Evolutionary conservation across 2,329 filamentous ascomycete genomes (phyloP).

Genomic region (Drechslerella stenobrocha): DNA sequence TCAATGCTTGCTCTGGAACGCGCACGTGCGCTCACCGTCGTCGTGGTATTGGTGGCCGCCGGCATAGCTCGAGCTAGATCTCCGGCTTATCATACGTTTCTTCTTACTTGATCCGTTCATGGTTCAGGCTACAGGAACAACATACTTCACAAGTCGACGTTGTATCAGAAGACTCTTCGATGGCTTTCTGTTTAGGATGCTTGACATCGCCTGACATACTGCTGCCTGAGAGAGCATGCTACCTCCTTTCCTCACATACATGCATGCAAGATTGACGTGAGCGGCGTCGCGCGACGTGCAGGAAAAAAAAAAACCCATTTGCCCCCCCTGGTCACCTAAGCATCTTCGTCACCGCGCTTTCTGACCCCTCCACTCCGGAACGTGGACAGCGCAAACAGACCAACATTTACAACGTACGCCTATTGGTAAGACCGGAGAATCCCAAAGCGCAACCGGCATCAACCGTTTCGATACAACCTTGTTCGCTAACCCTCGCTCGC

Average conservation of each 20-base stretch:
- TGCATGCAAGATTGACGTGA: slow-evolving; percentile 5
- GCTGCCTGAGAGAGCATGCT: not conserved
- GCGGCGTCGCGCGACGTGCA: slow-evolving; percentile 1
- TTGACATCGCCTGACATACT: slow-evolving; percentile 3
- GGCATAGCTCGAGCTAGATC: too few species aligned
- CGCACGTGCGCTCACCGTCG: too few species aligned
- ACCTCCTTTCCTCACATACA: not conserved
- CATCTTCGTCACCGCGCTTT: not conserved
- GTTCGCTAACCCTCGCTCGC: not conserved
- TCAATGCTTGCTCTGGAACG: too few species aligned
- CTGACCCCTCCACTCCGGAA: too few species aligned
- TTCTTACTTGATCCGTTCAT: not conserved
- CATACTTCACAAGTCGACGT: not conserved
- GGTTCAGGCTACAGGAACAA: not conserved
- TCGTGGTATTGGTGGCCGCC: too few species aligned
- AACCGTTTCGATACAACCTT: not conserved
- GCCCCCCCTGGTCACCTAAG: not conserved
- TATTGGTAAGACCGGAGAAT: too few species aligned
- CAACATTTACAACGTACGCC: too few species aligned
- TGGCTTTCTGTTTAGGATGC: not conserved
- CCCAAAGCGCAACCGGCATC: not conserved
- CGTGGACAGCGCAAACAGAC: too few species aligned
- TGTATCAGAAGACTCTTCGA: not conserved
- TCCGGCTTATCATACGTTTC: too few species aligned
- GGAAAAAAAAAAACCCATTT: not conserved